A percentile compares a stretch with the other conserved stretches of the same genome.
Evolutionary conservation across 75 land plant genomes (phyloP).

Genomic region (Pinus taeda): DNA sequence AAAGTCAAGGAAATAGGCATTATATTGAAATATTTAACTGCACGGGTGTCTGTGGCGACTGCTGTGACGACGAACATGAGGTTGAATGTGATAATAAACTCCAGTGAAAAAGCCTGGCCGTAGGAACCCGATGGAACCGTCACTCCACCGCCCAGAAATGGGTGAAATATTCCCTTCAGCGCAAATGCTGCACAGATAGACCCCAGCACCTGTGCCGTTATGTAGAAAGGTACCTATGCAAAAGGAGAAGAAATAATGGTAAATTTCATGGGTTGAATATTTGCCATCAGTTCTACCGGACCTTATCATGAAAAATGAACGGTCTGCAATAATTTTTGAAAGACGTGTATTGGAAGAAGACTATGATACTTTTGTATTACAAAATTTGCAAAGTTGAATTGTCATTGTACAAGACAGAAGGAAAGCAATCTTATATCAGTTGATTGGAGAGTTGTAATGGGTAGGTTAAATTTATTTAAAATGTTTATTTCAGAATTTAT

Average conservation of each 20-base stretch:
- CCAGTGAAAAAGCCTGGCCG: slow-evolving; percentile 64
- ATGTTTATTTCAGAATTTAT: too few relatives aligned
- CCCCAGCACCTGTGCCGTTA: slow-evolving; percentile 71
- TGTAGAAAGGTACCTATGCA: slow-evolving; percentile 78
- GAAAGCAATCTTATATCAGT: not conserved
- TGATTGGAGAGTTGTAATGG: not conserved
- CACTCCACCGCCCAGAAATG: slow-evolving; percentile 66
- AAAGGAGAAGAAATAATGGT: not conserved
- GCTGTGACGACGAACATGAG: slow-evolving; percentile 97
- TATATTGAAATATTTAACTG: slow-evolving; percentile 42
- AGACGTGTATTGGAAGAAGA: too few relatives aligned
- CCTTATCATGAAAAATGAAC: too few relatives aligned
- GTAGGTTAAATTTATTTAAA: too few relatives aligned
- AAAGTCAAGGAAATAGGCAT: not conserved
- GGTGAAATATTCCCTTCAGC: slow-evolving; percentile 61
- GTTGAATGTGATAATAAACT: slow-evolving; percentile 82
- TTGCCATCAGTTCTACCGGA: too few relatives aligned
- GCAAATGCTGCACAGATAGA: slow-evolving; percentile 73
- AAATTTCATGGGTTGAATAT: not conserved
- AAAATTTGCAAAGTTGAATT: too few relatives aligned
- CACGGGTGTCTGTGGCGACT: slow-evolving; percentile 84
- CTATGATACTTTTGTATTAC: too few relatives aligned
- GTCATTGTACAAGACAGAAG: not conserved
- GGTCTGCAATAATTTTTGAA: too few relatives aligned
- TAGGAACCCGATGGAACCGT: slow-evolving; percentile 61